A percentile compares a stretch with the other conserved stretches of the same genome.
Conservation (phyloP, 306 rosid species). For the Hippophae rhamnoides region DNA sequence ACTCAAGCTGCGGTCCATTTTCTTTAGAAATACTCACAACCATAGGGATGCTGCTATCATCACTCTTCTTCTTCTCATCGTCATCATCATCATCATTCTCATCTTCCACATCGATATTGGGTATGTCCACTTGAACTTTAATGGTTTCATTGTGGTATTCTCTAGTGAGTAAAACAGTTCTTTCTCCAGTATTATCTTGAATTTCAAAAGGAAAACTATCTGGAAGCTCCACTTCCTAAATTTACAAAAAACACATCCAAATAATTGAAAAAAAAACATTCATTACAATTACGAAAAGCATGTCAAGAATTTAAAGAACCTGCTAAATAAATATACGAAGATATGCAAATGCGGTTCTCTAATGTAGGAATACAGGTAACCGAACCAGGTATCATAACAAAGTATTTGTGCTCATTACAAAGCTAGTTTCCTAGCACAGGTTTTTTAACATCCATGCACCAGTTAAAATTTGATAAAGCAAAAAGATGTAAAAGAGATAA, state of each 20-base stretch:
- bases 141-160: constrained; percentile 51
- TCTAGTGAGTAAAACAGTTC: constrained; percentile 62
- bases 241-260: neutral
- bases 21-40: constrained; percentile 57
- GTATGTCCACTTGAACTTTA: constrained; percentile 65
- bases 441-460: no score
- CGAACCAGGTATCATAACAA: no score
- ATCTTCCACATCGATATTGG: constrained; percentile 27
- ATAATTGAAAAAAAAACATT: neutral
- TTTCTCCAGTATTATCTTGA: constrained; percentile 62
- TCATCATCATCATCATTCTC: constrained; percentile 29
- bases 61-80: constrained; percentile 12
- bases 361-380: no score
- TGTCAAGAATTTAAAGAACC: neutral
- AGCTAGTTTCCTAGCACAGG: no score
- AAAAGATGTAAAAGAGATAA: no score
- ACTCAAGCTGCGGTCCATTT: constrained; percentile 47
- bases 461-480: no score
- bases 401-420: no score
- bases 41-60: constrained; percentile 58
- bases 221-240: constrained; percentile 31
- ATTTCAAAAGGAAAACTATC: constrained; percentile 63
- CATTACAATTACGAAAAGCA: neutral
- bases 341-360: no score
- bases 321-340: no score